Evolutionary conservation across 1,284 basidiomycete species (phyloP), one percentile per base, ranked within the genome.

Genomic region (Rhizoctonia solani): DNA sequence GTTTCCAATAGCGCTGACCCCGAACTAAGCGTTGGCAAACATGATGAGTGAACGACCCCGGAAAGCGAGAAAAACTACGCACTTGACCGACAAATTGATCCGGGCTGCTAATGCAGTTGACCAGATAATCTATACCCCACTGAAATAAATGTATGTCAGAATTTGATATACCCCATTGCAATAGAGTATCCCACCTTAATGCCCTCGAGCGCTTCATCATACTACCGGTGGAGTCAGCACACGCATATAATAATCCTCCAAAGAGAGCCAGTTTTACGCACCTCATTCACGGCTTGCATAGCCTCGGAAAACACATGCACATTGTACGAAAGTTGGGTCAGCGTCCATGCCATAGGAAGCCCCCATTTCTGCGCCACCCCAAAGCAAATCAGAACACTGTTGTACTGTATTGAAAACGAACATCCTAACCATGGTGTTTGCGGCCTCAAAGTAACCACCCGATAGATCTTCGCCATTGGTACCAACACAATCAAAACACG

Each of bases 331-430:
- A 68, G 67, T n/a, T 68, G 67, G 39, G 58, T 63, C 25, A 68
- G 23, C 16, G 67, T 65, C 58, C 42, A 65, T 6, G 67, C 67
- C 41, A 68, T 50, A 39, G 67, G 67, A 42, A 68, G 47, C 13
- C 66, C 66, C 66, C 66, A 68, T 68, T 68, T 68, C 67, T 63
- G 25, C 34, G 41, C 9, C 5, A 27, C 4, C 4, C 19, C 13
- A 37, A 14, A 16, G 53, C 34, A 4, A 27, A n/a, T 14, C 55
- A 30, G 50, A 27, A 14, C 44, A 32, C 46, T 27, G 42, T 27
- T 44, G 52, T 16, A 9, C 61, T 21, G n/a, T n/a, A n/a, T 29
- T 53, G 72, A 30, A 76, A 21, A n/a, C 47, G 47, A 21, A 78
- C 50, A 50, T 32, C 21, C 63, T 23, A 39, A 68, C 66, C 66